phyloP scores from a whole-genome alignment of 257 asterid species.

The Nicotiana paniculata region DNA sequence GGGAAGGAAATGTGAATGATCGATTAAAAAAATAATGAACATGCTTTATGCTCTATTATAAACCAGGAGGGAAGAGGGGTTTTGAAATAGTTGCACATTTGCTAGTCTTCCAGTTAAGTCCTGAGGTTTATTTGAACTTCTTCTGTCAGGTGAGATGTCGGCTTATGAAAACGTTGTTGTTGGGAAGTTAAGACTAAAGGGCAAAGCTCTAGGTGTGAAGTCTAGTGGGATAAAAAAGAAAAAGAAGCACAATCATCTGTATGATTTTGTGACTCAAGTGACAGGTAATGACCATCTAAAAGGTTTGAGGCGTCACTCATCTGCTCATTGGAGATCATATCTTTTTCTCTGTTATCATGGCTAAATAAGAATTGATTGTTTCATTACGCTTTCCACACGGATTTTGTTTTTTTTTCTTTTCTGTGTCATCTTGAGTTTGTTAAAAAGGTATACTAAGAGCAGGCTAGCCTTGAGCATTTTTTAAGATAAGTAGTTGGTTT shows the following conservation, averaged over 20 bases:
- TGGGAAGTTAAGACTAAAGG: slow-evolving; percentile 43
- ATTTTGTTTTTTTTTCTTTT: background rate
- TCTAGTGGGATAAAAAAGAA: slow-evolving; percentile 25
- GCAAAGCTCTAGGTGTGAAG: slow-evolving; percentile 37
- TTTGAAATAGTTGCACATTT: background rate
- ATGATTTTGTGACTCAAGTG: slow-evolving; percentile 8
- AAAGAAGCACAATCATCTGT: slow-evolving; percentile 27
- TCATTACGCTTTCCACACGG: background rate
- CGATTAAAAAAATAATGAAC: background rate
- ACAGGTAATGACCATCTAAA: slow-evolving; percentile 13
- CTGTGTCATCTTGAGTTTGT: background rate
- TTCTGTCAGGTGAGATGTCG: slow-evolving; percentile 31
- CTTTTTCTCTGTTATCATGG: background rate
- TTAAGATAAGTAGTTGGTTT: background rate
- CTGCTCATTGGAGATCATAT: background rate
- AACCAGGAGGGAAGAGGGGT: background rate
- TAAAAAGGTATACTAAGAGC: background rate
- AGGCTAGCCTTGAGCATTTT: background rate
- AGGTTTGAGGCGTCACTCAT: slow-evolving; percentile 17
- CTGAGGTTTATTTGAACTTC: background rate
- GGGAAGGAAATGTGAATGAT: background rate
- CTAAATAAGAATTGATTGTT: background rate
- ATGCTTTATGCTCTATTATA: background rate
- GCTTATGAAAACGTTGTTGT: slow-evolving; percentile 33
- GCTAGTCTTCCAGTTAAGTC: background rate